Percentiles rank a stretch among this genome's conserved stretches.
Evolutionary conservation across 31 red algal genomes (phyloP).

Genomic region (Endocladia muricata): DNA sequence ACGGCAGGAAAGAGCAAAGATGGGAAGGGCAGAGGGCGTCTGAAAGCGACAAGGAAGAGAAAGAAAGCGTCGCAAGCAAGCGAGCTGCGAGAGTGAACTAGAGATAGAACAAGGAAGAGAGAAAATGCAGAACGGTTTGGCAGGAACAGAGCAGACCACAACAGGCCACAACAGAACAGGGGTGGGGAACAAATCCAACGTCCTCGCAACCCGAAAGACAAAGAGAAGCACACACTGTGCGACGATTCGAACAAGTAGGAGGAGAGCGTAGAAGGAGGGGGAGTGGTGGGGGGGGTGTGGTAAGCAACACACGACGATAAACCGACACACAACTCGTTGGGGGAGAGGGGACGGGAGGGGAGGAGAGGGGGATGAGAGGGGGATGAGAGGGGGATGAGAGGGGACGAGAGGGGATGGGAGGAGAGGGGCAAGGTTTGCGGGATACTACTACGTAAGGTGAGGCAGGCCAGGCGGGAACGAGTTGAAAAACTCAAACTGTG

Average conservation of each 20-base stretch:
- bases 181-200: no score
- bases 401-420: constrained; percentile 5
- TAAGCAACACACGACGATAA: neutral
- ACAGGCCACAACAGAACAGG: no score
- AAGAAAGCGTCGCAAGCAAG: neutral
- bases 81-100: no score
- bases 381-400: neutral
- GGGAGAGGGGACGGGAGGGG: neutral
- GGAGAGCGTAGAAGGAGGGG: neutral
- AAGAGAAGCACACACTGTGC: no score
- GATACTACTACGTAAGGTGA: no score
- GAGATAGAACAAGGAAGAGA: no score
- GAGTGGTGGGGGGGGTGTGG: neutral
- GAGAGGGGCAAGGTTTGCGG: neutral
- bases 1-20: neutral
- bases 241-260: no score
- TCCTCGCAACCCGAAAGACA: no score
- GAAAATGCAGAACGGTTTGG: no score
- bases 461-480: no score
- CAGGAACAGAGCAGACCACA: no score
- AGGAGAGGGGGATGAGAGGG: neutral
- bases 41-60: neutral
- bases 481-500: constrained; percentile 19
- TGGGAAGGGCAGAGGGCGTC: neutral
- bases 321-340: neutral